Evolutionary conservation across 2,329 filamentous ascomycete species (phyloP).

Genomic region (Sarocladiaceae sp.): DNA sequence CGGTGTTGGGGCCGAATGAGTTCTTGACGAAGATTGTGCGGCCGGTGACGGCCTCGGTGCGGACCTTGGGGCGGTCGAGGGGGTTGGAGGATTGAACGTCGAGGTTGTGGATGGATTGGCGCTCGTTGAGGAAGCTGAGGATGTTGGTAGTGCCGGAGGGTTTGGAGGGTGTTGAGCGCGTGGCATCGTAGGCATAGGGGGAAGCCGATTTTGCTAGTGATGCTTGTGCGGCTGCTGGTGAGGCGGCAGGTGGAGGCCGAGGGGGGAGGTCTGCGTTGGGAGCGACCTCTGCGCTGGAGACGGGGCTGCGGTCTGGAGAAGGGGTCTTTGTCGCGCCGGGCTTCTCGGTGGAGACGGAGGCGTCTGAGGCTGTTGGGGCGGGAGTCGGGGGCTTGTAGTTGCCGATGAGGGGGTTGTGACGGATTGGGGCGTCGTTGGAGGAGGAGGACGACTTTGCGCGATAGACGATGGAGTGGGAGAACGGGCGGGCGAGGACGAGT

Average conservation of each 20-base stretch:
- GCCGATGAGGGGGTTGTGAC: constrained; percentile 26
- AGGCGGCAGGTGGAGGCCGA: constrained; percentile 16
- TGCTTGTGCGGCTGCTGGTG: constrained; percentile 6
- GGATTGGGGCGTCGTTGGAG: constrained; percentile 11
- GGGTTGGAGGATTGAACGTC: constrained; percentile 31
- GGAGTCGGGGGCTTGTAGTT: constrained; percentile 16
- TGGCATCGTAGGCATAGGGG: constrained; percentile 20
- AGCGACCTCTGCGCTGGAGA: constrained; percentile 10
- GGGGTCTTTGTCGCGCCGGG: constrained; percentile 7
- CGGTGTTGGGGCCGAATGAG: constrained; percentile 14
- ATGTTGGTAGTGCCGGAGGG: constrained; percentile 22
- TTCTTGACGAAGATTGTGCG: constrained; percentile 32
- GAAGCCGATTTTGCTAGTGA: not conserved
- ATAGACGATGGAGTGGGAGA: constrained; percentile 1
- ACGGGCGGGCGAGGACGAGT: constrained; percentile 10
- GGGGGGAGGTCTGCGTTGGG: constrained; percentile 16
- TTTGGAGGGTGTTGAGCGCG: constrained; percentile 12
- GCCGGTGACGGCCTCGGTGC: constrained; percentile 34
- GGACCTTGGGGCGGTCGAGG: constrained; percentile 30
- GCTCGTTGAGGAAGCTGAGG: constrained; percentile 26
- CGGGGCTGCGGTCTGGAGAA: constrained; percentile 3
- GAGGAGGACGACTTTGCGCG: no score
- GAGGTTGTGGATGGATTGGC: constrained; percentile 24
- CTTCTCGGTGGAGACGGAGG: constrained; percentile 12
- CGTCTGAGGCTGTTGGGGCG: constrained; percentile 5